Conservation (phyloP, 1,284 basidiomycete species). For the Cryptococcus amylolentus region DNA sequence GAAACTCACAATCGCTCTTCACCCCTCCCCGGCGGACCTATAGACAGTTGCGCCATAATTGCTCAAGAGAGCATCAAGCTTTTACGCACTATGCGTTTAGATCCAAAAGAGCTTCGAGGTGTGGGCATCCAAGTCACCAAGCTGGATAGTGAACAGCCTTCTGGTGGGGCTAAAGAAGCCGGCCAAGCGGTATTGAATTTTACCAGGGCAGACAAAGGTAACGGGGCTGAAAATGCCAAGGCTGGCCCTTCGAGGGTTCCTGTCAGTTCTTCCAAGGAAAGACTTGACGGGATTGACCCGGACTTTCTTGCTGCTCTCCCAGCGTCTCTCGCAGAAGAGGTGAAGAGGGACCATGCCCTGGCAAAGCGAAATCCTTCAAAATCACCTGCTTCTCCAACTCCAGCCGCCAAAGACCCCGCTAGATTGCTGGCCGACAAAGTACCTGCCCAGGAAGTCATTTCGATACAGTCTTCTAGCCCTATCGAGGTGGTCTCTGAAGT, state of each 20-base stretch:
- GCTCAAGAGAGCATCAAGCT: constrained; percentile 75
- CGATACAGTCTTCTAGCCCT: neutral
- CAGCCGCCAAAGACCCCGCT: neutral
- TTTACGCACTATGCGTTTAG: constrained; percentile 67
- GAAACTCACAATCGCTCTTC: constrained; percentile 74
- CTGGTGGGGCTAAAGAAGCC: constrained; percentile 15
- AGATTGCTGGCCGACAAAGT: neutral
- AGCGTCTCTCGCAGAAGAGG: constrained; percentile 30
- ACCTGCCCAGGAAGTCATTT: neutral
- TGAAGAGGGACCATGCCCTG: constrained; percentile 24
- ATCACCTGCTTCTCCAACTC: constrained; percentile 5
- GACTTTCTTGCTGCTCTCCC: constrained; percentile 42
- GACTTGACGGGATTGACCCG: constrained; percentile 33
- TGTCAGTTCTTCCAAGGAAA: neutral
- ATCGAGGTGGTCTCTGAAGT: neutral
- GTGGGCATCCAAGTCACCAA: constrained; percentile 91
- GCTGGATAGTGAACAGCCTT: constrained; percentile 56
- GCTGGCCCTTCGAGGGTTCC: neutral
- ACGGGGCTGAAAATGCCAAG: neutral
- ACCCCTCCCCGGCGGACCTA: constrained; percentile 62
- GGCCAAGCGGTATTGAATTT: constrained; percentile 37
- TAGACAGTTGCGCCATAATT: constrained; percentile 68
- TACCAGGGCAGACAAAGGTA: neutral
- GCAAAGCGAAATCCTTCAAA: neutral
- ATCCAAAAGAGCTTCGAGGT: constrained; percentile 84